Base-by-base conservation (phyloP, 2,329 filamentous ascomycete genomes). In the Fusarium aywerte region DNA sequence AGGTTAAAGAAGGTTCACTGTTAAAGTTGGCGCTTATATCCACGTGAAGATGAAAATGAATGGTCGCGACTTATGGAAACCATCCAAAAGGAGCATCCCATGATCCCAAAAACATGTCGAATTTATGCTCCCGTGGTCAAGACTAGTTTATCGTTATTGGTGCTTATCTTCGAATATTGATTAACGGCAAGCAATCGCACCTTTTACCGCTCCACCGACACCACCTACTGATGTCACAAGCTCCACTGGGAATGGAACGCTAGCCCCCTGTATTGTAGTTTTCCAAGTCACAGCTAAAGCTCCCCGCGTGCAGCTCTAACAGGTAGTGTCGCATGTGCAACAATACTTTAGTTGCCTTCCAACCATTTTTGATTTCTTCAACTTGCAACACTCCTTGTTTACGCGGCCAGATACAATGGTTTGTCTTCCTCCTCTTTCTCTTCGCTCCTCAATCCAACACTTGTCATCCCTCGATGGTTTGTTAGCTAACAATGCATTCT, bases 321-420 rank as follows among this genome's bases (percentile, higher is more conserved):
- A 60, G 21, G 32, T 29, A 40, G 47, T 58, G 51, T 57, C 49
- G 35, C 62, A 61, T 64, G 54, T 57, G 57, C 45, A 25, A 51
- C 50, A 44, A 54, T 53, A 27, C 39, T 33, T 33, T 51, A 55
- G 42, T 47, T 12, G 39, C 20, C 39, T 27, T 50, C 55, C 51
- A 68, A 53, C 43, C 50, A 50, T 25, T 62, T 51, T 54, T 36
- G 35, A 11, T 25, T n/a, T 40, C 42, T 52, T 49, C 35, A 49
- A 50, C 47, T 25, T 64, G 47, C 62, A 54, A 42, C 48, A 49
- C 58, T 58, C 39, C 31, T 36, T 63, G 51, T 59, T 63, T 47
- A 64, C 51, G 39, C 60, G 59, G 59, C 35, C 60, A 63, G 44
- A 58, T 51, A 65, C 63, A 52, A 69, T 69, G 67, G 67, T 69